Base-by-base conservation (phyloP, 495 filamentous ascomycete genomes). In the Penicillium ochrochloron region DNA sequence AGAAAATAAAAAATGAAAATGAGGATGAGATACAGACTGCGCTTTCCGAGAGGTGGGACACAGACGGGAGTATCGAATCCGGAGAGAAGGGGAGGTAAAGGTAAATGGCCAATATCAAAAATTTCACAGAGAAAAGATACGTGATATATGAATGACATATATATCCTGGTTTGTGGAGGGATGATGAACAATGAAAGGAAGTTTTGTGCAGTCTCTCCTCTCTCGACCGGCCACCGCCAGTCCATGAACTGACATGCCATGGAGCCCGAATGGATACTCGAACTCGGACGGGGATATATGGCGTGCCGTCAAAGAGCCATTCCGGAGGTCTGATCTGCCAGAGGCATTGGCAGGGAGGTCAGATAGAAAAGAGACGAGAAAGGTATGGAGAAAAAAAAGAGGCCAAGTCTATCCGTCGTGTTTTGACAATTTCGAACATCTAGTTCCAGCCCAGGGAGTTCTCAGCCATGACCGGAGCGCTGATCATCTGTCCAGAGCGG, bases 391-490 rank as follows among this genome's bases (percentile, higher is more conserved):
- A 61, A 50, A 37, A 52, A 2, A 14, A 21, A 7, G 5, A 25
- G 31, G 46, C 12, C 12, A 41, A 23, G 59, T 66, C 59, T 68
- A 63, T 63, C 56, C 53, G 48, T 65, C 60, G 59, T 67, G 53
- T 33, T 50, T 27, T 25, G 44, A 61, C n/a, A 25, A 37, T 59
- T 51, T 64, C 55, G 68, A 65, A 69, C 53, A 25, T 79, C 86
- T 86, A 99, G 81, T 97, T 97, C 95, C 95, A 99, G 66, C 95
- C 95, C 65, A 99, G 86, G 57, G 93, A 97, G 82, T 99, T 99
- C 83, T 97, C 95, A 46, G 94, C 92, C 83, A 94, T 96, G 62
- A 99, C 91, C 5, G 95, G 95, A 55, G 89, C 89, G 73, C 85
- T 89, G 72, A 90, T 92, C 83, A 86, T 86, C 75, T 89, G 88